Base-by-base conservation (phyloP, 164 flowering plant species). In the Liriodendron chinense region DNA sequence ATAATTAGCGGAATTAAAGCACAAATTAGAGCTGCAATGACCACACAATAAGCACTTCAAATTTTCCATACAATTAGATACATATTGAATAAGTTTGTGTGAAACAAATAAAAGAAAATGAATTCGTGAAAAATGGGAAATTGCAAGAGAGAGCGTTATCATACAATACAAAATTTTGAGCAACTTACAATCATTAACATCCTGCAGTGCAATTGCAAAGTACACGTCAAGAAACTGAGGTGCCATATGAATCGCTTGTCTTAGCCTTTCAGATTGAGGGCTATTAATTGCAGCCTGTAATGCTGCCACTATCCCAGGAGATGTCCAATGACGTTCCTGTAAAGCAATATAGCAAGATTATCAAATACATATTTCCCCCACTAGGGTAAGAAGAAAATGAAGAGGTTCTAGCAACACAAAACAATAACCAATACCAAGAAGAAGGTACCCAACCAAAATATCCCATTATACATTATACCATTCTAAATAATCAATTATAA, bases 241-340 rank as follows among this genome's bases (percentile, higher is more conserved):
- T 10, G 92, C 80, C 80, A 90, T 81, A 21, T 78, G 82, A 7
- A 93, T 86, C 74, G 89, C 82, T 81, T 89, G 86, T 80, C 87
- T 88, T 76, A 94, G 82, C 84, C 97, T 85, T 69, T 90, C 92
- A 80, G 99, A 92, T 74, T 82, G 86, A 77, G 88, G 82, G 47
- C 78, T 76, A 75, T 79, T 91, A 3, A 79, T 78, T 43, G 90
- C 88, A 79, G 92, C 86, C 80, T 94, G 99, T 49, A 96, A 68
- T 24, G 89, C 90, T 71, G 97, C 87, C 49, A 88, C 85, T 83
- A 92, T 89, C 62, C 86, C 94, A 71, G 95, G 94, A 75, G 97
- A 88, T 68, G 89, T 87, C 97, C 97, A 89, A 50, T 91, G 99
- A 24, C 98, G 96, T 78, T 89, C 97, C 99, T 96, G 89, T 80